Evolutionary conservation across 2,329 filamentous ascomycete genomes (phyloP), one percentile per base, ranked within the genome.

Genomic region (Cercospora berteroae): DNA sequence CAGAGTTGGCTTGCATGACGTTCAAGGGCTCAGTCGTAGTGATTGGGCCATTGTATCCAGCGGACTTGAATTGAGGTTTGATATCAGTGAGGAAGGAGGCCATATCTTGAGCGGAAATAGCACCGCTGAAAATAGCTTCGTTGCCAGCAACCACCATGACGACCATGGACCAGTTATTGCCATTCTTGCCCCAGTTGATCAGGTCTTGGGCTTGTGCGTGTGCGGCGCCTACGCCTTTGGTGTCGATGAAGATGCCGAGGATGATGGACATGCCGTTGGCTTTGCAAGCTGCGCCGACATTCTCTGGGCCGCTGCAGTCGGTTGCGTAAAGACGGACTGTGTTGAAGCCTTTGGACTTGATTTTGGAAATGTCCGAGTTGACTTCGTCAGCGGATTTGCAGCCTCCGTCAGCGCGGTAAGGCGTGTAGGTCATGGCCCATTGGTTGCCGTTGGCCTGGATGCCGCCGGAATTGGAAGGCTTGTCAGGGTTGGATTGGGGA

Each of bases 1-100:
- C 75, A 65, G 84, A 86, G 71, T 89, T 84, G 62, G 82, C 73
- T 81, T 92, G 83, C 88, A 93, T 93, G 78, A 90, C 85, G 80
- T 89, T 87, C 74, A 96, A 86, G 64, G 94, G 89, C 84, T 98
- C 94, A 70, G 94, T 90, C 75, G 93, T 96, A 78, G 93, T 96
- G 83, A 90, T 86, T 57, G 87, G 86, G 60, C 90, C 91, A 31
- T 79, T 85, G 88, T 93, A 97, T 67, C 75, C 75, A 13, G 75
- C 73, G 27, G 74, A 74, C 71, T 78, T 72, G 85, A 94, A 89
- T 76, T 86, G 80, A 66, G 80, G 67, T 83, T 89, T 90, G 84
- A 88, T 86, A 70, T 86, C 82, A 72, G 78, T 77, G 81, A 98
- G 90, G 80, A 96, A 93, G 52, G 78, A 74, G 69, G 85, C 88